A percentile compares a stretch with the other conserved stretches of the same genome.
Evolutionary conservation across 371 early-diverging fungal genomes (phyloP).

Genomic region (Actinomucor elegans): DNA sequence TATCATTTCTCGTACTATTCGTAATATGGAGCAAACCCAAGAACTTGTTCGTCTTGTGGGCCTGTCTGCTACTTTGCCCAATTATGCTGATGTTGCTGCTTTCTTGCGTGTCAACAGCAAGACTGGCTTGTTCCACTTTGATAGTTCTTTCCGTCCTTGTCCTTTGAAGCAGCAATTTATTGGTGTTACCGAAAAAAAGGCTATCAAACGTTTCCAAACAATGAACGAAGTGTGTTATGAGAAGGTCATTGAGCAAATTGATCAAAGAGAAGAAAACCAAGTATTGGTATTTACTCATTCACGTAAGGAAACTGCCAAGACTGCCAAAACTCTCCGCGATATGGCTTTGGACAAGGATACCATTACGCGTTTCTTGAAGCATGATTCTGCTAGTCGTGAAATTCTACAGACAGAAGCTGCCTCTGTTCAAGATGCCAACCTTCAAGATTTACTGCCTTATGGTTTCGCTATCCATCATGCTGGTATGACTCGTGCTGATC

Average conservation of each 20-base stretch:
- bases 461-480: slow-evolving; percentile 99
- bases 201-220: slow-evolving; percentile 88
- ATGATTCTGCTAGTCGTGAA: slow-evolving; percentile 82
- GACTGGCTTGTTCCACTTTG: slow-evolving; percentile 92
- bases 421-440: slow-evolving; percentile 75
- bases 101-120: slow-evolving; percentile 91
- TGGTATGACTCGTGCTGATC: slow-evolving; percentile 95
- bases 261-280: slow-evolving; percentile 79
- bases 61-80: slow-evolving; percentile 98
- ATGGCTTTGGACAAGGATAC: slow-evolving; percentile 88
- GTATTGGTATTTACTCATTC: slow-evolving; percentile 98
- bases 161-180: slow-evolving; percentile 95
- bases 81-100: slow-evolving; percentile 95
- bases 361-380: slow-evolving; percentile 73
- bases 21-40: slow-evolving; percentile 89
- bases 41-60: slow-evolving; percentile 95
- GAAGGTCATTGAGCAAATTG: slow-evolving; percentile 87
- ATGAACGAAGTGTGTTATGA: slow-evolving; percentile 97
- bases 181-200: slow-evolving; percentile 95
- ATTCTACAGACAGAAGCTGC: slow-evolving; percentile 82
- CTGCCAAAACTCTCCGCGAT: slow-evolving; percentile 89
- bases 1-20: slow-evolving; percentile 92
- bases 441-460: slow-evolving; percentile 89
- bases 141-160: slow-evolving; percentile 90
- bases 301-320: slow-evolving; percentile 95